A percentile compares a stretch with the other conserved stretches of the same genome.
Conservation (phyloP, 345 rosid species). For the Eucalyptus pauciflora region DNA sequence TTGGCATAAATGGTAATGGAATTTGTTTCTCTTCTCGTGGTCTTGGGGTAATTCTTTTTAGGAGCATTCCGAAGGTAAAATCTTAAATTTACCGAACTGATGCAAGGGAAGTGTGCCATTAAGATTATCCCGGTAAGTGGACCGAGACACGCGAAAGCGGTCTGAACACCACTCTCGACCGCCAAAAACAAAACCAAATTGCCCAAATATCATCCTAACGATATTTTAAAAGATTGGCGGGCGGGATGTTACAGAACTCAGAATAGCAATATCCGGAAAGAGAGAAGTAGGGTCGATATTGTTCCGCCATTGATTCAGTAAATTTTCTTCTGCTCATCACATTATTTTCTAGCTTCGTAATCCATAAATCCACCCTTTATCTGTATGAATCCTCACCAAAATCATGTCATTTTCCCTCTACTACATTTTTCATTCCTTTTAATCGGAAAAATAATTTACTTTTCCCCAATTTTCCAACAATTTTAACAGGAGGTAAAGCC, state of each 20-base stretch:
- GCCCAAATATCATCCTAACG: background rate
- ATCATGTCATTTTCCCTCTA: background rate
- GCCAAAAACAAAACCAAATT: background rate
- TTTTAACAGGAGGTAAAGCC: background rate
- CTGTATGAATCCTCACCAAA: background rate
- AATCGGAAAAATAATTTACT: background rate
- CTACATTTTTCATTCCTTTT: background rate
- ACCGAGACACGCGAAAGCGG: rapidly evolving
- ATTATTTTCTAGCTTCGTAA: background rate
- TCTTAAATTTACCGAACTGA: background rate
- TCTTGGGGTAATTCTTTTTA: background rate
- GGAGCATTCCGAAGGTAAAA: background rate
- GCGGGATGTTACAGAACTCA: background rate
- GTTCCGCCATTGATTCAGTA: background rate
- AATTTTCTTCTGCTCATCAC: background rate
- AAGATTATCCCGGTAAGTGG: background rate
- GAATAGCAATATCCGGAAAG: background rate
- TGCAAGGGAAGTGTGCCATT: background rate
- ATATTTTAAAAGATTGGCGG: background rate
- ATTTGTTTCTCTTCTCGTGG: background rate
- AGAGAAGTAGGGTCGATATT: background rate
- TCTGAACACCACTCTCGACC: rapidly evolving
- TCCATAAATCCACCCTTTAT: background rate
- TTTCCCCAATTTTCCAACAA: background rate
- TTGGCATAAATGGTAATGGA: background rate